A percentile compares a stretch with the other conserved stretches of the same genome.
phyloP scores from a whole-genome alignment of 2,329 filamentous ascomycete species.

The Pleoardoris graminearum region DNA sequence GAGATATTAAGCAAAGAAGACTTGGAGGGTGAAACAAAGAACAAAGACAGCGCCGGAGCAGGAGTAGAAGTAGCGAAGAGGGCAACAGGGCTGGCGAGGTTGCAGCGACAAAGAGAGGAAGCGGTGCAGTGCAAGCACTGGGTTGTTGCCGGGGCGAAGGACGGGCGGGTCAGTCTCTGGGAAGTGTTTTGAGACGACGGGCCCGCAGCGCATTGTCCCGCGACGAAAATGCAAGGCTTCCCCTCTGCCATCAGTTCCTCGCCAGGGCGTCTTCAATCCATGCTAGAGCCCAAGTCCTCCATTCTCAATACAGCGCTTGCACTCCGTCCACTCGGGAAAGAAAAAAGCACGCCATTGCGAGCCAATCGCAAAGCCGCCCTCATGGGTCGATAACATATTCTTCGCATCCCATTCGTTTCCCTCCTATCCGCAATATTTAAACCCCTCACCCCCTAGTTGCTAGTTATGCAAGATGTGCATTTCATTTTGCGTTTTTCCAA shows the following conservation, averaged over 20 bases:
- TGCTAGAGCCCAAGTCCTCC: no score
- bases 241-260: no score
- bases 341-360: no score
- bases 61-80: conserved; percentile 6
- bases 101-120: conserved; percentile 43
- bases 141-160: conserved; percentile 88
- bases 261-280: no score
- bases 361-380: no score
- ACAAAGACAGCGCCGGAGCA: not conserved
- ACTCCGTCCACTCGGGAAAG: no score
- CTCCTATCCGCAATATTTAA: not conserved
- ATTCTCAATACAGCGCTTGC: no score
- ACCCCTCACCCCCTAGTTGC: no score
- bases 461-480: no score
- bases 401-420: not conserved
- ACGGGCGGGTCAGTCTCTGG: conserved; percentile 95
- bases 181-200: conserved; percentile 68
- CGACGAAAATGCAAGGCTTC: not conserved
- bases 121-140: conserved; percentile 77
- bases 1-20: conserved; percentile 36
- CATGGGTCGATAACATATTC: not conserved
- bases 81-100: conserved; percentile 23
- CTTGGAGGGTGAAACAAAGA: not conserved
- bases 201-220: no score
- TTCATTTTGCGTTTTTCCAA: no score